A percentile compares a stretch with the other conserved stretches of the same genome.
Evolutionary conservation across 2,329 filamentous ascomycete genomes (phyloP).

Genomic region (Alternaria arbusti): DNA sequence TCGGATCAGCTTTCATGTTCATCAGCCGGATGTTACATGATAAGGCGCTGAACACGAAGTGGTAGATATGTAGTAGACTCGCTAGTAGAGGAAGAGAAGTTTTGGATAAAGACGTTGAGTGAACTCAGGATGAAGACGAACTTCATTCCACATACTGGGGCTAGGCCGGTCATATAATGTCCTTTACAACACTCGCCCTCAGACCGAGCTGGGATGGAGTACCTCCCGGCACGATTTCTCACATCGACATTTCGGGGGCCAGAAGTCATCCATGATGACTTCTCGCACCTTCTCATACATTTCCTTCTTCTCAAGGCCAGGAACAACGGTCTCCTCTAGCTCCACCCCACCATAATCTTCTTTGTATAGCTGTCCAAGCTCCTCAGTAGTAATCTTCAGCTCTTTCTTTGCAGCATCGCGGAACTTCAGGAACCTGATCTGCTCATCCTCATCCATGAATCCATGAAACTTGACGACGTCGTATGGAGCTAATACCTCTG

Average conservation of each 20-base stretch:
- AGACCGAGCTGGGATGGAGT: neutral
- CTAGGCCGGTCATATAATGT: too few relatives aligned
- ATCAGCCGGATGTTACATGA: conserved; percentile 26
- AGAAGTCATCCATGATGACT: neutral
- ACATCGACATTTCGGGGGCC: conserved; percentile 24
- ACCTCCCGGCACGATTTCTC: conserved; percentile 7
- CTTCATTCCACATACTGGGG: too few relatives aligned
- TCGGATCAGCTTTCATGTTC: conserved; percentile 28
- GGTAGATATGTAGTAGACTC: neutral
- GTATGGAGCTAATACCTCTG: conserved; percentile 19
- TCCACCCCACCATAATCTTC: neutral
- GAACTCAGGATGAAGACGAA: too few relatives aligned
- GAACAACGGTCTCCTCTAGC: neutral
- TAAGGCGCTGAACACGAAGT: conserved; percentile 17
- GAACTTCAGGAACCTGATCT: conserved; percentile 8
- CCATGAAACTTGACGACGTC: conserved; percentile 11
- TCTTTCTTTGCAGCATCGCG: neutral
- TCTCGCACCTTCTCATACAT: too few relatives aligned
- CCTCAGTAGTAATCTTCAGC: conserved; percentile 13
- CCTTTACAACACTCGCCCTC: neutral
- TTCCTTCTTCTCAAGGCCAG: neutral
- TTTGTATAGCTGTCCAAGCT: conserved; percentile 21
- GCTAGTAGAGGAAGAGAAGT: too few relatives aligned
- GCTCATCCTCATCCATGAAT: conserved; percentile 32
- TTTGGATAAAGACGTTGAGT: too few relatives aligned